Conservation (phyloP, 192 early-diverging fungal species). For the Thoreauomyces humboldtii region DNA sequence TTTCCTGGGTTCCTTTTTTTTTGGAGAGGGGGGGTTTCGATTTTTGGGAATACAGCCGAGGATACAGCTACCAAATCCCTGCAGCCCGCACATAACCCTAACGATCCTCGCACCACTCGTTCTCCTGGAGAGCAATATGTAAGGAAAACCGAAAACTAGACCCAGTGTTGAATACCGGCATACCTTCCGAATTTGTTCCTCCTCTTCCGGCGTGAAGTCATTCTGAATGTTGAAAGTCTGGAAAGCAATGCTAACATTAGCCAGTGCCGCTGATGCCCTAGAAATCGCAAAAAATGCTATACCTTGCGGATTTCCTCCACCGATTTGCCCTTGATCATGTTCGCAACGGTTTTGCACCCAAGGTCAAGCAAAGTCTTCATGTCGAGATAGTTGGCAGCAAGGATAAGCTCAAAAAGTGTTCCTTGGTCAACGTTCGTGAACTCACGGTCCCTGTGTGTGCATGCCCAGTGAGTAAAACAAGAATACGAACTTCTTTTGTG, state of each 20-base stretch:
- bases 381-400: conserved; percentile 68
- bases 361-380: conserved; percentile 60
- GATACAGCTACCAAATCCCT: no score
- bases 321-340: conserved; percentile 88
- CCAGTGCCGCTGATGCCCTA: no score
- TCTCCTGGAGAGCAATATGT: background rate
- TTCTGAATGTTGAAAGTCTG: conserved; percentile 87
- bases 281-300: no score
- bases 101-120: conserved; percentile 20
- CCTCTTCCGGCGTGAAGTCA: conserved; percentile 97
- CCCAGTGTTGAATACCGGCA: background rate
- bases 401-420: conserved; percentile 86
- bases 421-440: conserved; percentile 93
- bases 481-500: no score
- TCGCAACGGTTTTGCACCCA: conserved; percentile 83
- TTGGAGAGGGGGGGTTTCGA: no score
- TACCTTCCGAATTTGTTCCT: conserved; percentile 68
- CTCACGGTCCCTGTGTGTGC: no score
- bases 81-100: no score
- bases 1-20: no score
- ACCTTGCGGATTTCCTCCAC: conserved; percentile 81
- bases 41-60: no score
- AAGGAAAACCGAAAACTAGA: background rate
- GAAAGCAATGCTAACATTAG: no score
- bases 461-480: no score